Conservation (phyloP, 148 eudicot species). For the Rheum nobile region DNA sequence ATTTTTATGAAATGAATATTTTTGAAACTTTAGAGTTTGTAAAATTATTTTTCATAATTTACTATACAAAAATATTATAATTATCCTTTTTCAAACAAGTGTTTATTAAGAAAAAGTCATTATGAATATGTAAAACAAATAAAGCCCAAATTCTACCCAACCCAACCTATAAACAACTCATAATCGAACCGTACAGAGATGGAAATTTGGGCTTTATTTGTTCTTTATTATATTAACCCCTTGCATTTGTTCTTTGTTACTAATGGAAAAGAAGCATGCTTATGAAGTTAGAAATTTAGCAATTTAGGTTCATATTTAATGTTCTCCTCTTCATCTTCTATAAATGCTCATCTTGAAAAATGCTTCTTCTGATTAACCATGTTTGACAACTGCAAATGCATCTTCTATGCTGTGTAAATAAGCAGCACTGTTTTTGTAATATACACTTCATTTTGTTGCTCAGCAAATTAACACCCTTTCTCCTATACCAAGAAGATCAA, state of each 20-base stretch:
- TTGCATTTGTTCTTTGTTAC: neutral
- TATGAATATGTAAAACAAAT: too few species aligned
- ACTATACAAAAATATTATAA: too few species aligned
- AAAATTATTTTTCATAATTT: too few species aligned
- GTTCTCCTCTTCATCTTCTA: neutral
- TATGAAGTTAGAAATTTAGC: neutral
- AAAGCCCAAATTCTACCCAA: neutral
- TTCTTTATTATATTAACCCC: too few species aligned
- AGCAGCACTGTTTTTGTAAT: neutral
- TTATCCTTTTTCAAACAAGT: too few species aligned
- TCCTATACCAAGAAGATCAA: too few species aligned
- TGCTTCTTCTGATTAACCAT: constrained; percentile 15
- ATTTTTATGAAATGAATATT: too few species aligned
- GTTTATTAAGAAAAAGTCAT: too few species aligned
- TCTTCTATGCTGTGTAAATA: neutral
- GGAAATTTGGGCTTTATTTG: too few species aligned
- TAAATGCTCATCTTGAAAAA: neutral
- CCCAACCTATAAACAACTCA: neutral
- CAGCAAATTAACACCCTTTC: too few species aligned
- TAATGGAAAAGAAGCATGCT: neutral
- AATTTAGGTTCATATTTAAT: neutral
- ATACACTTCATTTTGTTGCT: too few species aligned
- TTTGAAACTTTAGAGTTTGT: too few species aligned
- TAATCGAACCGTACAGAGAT: neutral
- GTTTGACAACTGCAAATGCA: constrained; percentile 48